phyloP scores from a whole-genome alignment of 2,329 filamentous ascomycete genomes.

The Calonectria montana region DNA sequence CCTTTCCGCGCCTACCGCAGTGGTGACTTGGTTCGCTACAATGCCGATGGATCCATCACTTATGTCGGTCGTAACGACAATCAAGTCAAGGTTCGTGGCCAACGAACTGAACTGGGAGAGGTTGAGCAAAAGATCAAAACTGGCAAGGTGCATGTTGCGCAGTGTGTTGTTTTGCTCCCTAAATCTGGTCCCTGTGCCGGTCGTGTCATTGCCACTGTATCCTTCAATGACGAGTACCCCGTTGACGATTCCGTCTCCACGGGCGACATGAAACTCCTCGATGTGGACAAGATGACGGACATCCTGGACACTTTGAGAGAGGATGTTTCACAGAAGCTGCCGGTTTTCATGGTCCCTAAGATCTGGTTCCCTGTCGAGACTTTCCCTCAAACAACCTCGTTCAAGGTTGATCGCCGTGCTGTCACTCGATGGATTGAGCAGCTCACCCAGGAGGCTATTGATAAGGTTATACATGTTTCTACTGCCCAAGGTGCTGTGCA shows the following conservation, averaged over 20 bases:
- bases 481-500: not conserved
- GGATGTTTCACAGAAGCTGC: not conserved
- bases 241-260: not conserved
- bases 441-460: not conserved
- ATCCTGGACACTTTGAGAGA: not conserved
- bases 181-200: not conserved
- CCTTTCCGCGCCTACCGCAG: not conserved
- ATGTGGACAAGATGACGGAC: not conserved
- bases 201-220: not conserved
- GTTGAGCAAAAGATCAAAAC: not conserved
- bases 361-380: not conserved
- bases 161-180: not conserved
- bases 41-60: not conserved
- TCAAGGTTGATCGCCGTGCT: not conserved
- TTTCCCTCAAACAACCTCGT: not conserved
- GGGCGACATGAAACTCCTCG: not conserved
- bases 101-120: not conserved
- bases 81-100: not conserved
- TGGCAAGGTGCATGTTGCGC: not conserved
- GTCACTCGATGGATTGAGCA: not conserved
- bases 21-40: not conserved
- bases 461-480: not conserved
- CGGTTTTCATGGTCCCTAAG: not conserved
- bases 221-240: not conserved
- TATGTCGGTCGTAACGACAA: not conserved